Evolutionary conservation across 495 filamentous ascomycete genomes (phyloP).

Genomic region (Xylaria bambusicola): DNA sequence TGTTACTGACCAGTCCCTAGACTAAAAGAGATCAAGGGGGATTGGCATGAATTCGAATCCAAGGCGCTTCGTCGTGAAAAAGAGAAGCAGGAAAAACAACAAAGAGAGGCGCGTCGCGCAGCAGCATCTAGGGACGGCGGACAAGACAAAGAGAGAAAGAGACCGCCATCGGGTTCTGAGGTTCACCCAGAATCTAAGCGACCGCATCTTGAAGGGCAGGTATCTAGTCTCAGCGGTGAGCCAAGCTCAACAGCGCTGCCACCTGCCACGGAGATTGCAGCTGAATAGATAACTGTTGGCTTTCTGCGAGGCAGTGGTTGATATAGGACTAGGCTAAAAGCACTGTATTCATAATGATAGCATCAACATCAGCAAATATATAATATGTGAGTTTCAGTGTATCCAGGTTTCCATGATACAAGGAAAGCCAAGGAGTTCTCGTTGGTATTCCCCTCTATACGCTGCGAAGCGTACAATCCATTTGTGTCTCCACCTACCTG

Average conservation of each 20-base stretch:
- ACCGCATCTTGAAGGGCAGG: conserved; percentile 39
- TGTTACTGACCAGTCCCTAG: conserved; percentile 44
- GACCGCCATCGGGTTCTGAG: conserved; percentile 40
- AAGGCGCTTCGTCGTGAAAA: conserved; percentile 92
- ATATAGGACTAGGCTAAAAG: not conserved
- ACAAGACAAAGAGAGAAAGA: conserved; percentile 52
- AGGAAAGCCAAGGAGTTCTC: not conserved
- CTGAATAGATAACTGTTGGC: not conserved
- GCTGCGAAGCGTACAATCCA: not conserved
- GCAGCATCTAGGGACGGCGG: conserved; percentile 47
- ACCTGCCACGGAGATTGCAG: not conserved
- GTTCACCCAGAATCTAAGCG: conserved; percentile 44
- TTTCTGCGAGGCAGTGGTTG: not conserved
- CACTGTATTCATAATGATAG: not conserved
- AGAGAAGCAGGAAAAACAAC: conserved; percentile 74
- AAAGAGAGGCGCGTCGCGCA: conserved; percentile 68
- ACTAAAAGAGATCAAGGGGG: conserved; percentile 80
- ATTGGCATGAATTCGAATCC: conserved; percentile 99
- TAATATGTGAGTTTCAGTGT: not conserved
- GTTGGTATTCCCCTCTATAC: not conserved
- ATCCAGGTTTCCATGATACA: not conserved
- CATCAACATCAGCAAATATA: not conserved
- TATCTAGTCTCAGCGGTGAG: conserved; percentile 8
- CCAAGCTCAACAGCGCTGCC: conserved; percentile 15
- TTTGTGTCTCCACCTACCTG: not conserved